These are phyloP conservation scores for Lactuca sativa DNA, from an alignment of 129 eudicot genomes.

Conservation along the genomic window DNA sequence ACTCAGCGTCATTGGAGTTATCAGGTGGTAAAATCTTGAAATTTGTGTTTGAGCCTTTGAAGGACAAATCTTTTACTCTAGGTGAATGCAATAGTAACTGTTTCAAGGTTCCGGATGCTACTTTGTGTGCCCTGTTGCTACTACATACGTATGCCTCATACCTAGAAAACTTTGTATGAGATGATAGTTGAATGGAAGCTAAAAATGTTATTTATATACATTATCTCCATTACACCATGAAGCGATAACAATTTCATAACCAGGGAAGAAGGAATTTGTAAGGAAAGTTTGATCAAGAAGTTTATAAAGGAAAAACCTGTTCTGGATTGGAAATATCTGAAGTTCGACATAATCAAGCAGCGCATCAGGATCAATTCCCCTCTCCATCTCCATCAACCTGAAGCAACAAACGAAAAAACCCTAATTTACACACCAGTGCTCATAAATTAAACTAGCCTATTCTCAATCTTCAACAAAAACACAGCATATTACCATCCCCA, in stretches of 20 bases:
- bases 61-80: constrained; percentile 45
- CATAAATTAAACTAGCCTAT: not conserved
- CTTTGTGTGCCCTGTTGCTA: constrained; percentile 46
- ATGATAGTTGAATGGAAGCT: not conserved
- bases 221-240: not conserved
- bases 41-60: constrained; percentile 54
- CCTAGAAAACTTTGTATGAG: constrained; percentile 40
- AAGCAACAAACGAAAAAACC: constrained; percentile 17
- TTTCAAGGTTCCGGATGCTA: constrained; percentile 61
- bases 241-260: constrained; percentile 7
- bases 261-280: not conserved
- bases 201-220: not conserved
- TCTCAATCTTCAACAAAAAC: constrained; percentile 11
- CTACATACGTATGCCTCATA: constrained; percentile 57
- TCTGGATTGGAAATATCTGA: constrained; percentile 62
- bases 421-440: constrained; percentile 12
- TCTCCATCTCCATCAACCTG: constrained; percentile 60
- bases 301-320: constrained; percentile 50
- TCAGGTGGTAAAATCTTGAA: constrained; percentile 57
- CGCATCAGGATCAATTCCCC: constrained; percentile 59
- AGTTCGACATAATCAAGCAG: constrained; percentile 69
- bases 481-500: not conserved
- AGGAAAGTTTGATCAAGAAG: constrained; percentile 6
- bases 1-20: constrained; percentile 35
- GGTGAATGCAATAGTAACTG: constrained; percentile 64